These are phyloP conservation scores for Colletotrichum salicis DNA, from an alignment of 2,329 filamentous ascomycete genomes.

Conservation along the genomic window DNA sequence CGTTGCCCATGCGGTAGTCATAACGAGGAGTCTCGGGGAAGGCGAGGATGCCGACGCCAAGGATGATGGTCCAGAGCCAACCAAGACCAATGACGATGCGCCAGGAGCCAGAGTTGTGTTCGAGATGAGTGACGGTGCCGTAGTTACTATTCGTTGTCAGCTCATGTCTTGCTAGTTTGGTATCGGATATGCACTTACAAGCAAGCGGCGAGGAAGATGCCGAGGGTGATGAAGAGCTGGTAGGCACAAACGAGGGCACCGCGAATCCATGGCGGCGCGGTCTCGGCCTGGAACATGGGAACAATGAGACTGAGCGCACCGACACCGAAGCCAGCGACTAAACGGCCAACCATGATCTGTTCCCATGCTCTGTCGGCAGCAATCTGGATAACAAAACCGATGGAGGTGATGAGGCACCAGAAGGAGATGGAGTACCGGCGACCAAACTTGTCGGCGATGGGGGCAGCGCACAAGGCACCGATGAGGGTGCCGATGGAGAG, in stretches of 20 bases:
- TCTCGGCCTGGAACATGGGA: slow-evolving; percentile 81
- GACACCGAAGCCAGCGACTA: slow-evolving; percentile 74
- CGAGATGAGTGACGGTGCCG: slow-evolving; percentile 62
- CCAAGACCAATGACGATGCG: slow-evolving; percentile 67
- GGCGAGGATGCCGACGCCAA: slow-evolving; percentile 60
- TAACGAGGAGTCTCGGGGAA: slow-evolving; percentile 65
- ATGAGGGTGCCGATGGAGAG: slow-evolving; percentile 70
- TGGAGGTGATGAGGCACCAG: slow-evolving; percentile 68
- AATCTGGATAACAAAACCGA: slow-evolving; percentile 77
- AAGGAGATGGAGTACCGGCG: slow-evolving; percentile 71
- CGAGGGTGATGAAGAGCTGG: slow-evolving; percentile 78
- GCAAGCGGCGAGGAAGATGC: slow-evolving; percentile 69
- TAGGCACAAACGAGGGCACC: slow-evolving; percentile 74
- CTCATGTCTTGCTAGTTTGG: background rate
- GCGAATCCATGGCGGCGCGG: slow-evolving; percentile 72
- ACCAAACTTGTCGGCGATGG: slow-evolving; percentile 72
- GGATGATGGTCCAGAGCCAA: slow-evolving; percentile 60
- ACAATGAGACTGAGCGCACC: slow-evolving; percentile 72
- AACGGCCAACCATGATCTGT: slow-evolving; percentile 73
- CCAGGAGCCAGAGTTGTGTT: slow-evolving; percentile 64
- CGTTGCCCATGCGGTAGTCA: slow-evolving; percentile 59
- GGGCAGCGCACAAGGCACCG: slow-evolving; percentile 69
- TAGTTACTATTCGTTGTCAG: slow-evolving; percentile 51
- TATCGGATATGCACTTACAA: slow-evolving; percentile 43
- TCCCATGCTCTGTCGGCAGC: slow-evolving; percentile 66